Conservation (phyloP, 768 basidiomycete genomes). For the Boletus rufocinnamomeus region DNA sequence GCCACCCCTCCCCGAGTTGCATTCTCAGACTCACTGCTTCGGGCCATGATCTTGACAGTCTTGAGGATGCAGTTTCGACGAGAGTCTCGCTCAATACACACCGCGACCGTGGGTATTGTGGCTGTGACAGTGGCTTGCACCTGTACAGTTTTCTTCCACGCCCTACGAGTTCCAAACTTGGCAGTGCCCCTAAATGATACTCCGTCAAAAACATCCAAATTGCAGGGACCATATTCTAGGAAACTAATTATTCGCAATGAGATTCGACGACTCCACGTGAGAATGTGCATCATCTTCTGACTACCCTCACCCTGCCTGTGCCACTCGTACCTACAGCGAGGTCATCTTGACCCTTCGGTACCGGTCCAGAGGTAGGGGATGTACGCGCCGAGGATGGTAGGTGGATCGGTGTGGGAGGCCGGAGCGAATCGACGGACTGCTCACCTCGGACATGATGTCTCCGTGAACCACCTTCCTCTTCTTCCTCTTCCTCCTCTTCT, state of each 20-base stretch:
- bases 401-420: conserved; percentile 42
- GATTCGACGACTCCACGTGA: conserved; percentile 14
- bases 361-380: conserved; percentile 52
- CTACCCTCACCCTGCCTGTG: conserved; percentile 50
- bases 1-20: neutral
- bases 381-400: conserved; percentile 48
- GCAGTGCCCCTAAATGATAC: conserved; percentile 15
- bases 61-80: conserved; percentile 42
- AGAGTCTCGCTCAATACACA: conserved; percentile 24
- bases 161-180: conserved; percentile 18
- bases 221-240: conserved; percentile 1
- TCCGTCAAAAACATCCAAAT: neutral
- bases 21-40: conserved; percentile 61
- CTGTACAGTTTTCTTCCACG: conserved; percentile 56
- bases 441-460: conserved; percentile 38
- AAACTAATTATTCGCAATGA: conserved; percentile 14
- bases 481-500: conserved; percentile 50
- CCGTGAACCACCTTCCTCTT: conserved; percentile 29
- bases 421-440: conserved; percentile 39
- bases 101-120: conserved; percentile 35
- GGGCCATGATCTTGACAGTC: conserved; percentile 68
- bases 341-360: conserved; percentile 46
- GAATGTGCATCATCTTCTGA: conserved; percentile 44
- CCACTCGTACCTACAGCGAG: conserved; percentile 27
- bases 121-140: conserved; percentile 53